Percentiles rank a stretch among this genome's conserved stretches.
Evolutionary conservation across 352 stramenopile species (phyloP).

Genomic region (Globisporangium uncinulatum): DNA sequence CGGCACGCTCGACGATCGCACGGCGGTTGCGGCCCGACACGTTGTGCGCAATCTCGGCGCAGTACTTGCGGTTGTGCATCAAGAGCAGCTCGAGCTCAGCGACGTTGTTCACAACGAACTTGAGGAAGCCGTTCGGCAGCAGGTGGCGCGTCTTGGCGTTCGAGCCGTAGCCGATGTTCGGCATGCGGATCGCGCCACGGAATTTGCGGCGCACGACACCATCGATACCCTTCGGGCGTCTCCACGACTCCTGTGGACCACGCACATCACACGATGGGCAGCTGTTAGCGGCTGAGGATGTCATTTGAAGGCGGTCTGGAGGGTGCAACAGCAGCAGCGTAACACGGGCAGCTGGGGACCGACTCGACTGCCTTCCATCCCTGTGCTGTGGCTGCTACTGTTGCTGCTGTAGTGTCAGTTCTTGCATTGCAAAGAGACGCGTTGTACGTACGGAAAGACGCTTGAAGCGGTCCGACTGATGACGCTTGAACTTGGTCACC

Average conservation of each 20-base stretch:
- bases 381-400: neutral
- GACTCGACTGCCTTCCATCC: neutral
- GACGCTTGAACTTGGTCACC: slow-evolving; percentile 99
- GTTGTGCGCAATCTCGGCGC: slow-evolving; percentile 97
- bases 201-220: slow-evolving; percentile 98
- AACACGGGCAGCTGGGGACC: neutral
- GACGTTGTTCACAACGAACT: slow-evolving; percentile 98
- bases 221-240: slow-evolving; percentile 99
- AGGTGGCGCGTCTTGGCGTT: slow-evolving; percentile 99
- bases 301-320: neutral
- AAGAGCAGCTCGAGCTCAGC: slow-evolving; percentile 96
- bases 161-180: slow-evolving; percentile 98
- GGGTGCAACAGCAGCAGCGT: neutral
- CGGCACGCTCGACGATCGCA: slow-evolving; percentile 96
- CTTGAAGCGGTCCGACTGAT: slow-evolving; percentile 98
- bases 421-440: neutral
- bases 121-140: slow-evolving; percentile 98
- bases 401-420: neutral
- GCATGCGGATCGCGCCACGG: slow-evolving; percentile 98
- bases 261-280: neutral
- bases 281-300: neutral
- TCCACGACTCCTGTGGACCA: slow-evolving; percentile 86
- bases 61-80: slow-evolving; percentile 97
- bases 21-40: slow-evolving; percentile 96
- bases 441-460: slow-evolving; percentile 88